Evolutionary conservation across 139 green algal genomes (phyloP).

Genomic region (Volvox reticuliferus): DNA sequence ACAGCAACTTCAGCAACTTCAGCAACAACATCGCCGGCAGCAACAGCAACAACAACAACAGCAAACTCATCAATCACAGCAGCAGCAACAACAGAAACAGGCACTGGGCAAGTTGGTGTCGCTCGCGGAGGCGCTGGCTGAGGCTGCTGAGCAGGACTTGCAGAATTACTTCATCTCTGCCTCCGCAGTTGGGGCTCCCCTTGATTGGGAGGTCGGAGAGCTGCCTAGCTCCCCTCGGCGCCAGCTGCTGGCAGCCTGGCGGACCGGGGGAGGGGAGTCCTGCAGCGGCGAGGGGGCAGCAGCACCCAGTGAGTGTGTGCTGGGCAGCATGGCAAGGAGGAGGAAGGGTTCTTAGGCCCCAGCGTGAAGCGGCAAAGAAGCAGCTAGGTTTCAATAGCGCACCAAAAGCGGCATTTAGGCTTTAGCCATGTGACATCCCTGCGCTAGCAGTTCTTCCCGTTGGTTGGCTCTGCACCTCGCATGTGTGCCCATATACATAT

Average conservation of each 20-base stretch:
- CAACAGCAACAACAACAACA: background rate
- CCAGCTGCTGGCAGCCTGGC: background rate
- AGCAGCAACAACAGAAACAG: background rate
- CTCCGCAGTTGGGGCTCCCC: constrained; percentile 7
- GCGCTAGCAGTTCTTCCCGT: too few species aligned
- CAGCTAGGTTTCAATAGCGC: too few species aligned
- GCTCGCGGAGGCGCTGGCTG: background rate
- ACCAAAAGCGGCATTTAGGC: too few species aligned
- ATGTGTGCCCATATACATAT: too few species aligned
- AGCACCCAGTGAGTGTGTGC: background rate
- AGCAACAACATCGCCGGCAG: background rate
- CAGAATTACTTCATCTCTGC: constrained; percentile 2
- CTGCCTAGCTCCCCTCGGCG: background rate
- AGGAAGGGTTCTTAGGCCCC: too few species aligned
- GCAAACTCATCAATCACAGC: constrained; percentile 15
- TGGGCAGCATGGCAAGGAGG: background rate
- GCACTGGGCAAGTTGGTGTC: background rate
- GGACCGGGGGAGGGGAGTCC: background rate
- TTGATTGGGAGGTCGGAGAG: background rate
- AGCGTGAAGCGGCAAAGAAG: too few species aligned
- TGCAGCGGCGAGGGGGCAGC: background rate
- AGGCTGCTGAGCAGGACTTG: background rate
- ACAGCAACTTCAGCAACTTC: too few species aligned
- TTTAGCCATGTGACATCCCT: too few species aligned
- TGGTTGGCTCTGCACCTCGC: too few species aligned